A percentile compares a stretch with the other conserved stretches of the same genome.
Conservation (phyloP, 108 stramenopile genomes). For the Pseudonitzschia multistriata region DNA sequence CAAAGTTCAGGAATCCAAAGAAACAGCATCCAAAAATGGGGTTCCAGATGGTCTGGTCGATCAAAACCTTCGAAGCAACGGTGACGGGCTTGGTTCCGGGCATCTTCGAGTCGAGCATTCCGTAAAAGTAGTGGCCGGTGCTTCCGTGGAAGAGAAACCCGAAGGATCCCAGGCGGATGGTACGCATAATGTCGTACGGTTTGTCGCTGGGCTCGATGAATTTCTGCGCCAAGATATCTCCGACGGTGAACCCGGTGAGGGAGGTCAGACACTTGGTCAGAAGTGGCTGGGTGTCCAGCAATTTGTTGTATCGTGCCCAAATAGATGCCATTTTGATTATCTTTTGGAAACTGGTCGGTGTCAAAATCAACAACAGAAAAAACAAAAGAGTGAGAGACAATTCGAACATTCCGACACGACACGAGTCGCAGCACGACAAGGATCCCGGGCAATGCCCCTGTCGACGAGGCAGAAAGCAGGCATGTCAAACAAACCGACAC, state of each 20-base stretch:
- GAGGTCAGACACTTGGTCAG: slow-evolving; percentile 84
- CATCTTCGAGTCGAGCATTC: slow-evolving; percentile 87
- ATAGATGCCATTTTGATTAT: slow-evolving; percentile 45
- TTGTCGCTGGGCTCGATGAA: slow-evolving; percentile 85
- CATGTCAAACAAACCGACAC: too few species aligned
- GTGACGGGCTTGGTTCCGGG: slow-evolving; percentile 88
- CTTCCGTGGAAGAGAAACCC: slow-evolving; percentile 94
- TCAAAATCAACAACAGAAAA: not conserved
- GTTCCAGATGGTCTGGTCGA: slow-evolving; percentile 94
- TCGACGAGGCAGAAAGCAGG: too few species aligned
- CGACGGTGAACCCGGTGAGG: slow-evolving; percentile 84
- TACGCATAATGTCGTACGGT: slow-evolving; percentile 88
- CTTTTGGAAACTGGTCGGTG: not conserved
- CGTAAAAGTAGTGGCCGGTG: slow-evolving; percentile 96
- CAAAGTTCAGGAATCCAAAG: slow-evolving; percentile 90
- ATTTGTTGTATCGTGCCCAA: slow-evolving; percentile 87
- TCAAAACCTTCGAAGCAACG: slow-evolving; percentile 91
- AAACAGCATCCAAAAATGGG: slow-evolving; percentile 95
- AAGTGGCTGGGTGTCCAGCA: slow-evolving; percentile 85
- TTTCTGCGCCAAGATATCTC: slow-evolving; percentile 91
- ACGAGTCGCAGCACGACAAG: too few species aligned
- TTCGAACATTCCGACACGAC: slow-evolving; percentile 1
- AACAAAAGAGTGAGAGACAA: not conserved
- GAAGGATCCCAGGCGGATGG: slow-evolving; percentile 87
- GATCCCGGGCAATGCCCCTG: too few species aligned